These are phyloP conservation scores for Lactarius pseudohatsudake DNA, from an alignment of 768 basidiomycete species.

Conservation along the genomic window DNA sequence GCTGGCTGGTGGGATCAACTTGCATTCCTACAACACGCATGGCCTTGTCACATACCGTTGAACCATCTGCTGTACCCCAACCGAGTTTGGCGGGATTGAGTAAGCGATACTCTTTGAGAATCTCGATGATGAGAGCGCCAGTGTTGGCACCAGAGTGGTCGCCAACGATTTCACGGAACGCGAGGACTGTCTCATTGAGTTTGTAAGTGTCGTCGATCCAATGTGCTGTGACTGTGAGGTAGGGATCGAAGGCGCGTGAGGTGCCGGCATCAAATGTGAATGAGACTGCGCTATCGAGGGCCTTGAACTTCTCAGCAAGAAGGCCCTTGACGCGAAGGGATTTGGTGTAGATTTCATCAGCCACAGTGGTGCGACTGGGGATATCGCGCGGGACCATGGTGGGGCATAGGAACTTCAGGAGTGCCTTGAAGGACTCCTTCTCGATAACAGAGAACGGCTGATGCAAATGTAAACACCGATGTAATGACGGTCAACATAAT, in stretches of 20 bases:
- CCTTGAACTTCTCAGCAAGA: background rate
- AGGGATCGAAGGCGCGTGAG: background rate
- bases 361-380: background rate
- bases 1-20: too few species aligned
- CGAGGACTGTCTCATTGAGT: background rate
- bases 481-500: too few species aligned
- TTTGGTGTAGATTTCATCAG: too few species aligned
- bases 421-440: too few species aligned
- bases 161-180: background rate
- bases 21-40: too few species aligned
- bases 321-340: background rate
- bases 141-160: background rate
- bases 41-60: too few species aligned
- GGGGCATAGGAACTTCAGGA: too few species aligned
- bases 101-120: background rate
- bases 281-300: background rate
- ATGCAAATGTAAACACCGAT: background rate
- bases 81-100: background rate
- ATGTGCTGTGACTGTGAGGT: background rate
- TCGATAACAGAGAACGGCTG: too few species aligned
- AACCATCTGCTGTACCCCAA: conserved; percentile 1
- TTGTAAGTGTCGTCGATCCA: background rate
- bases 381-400: too few species aligned
- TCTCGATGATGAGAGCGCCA: background rate
- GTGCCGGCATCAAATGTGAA: conserved; percentile 2